Evolutionary conservation across 2,329 filamentous ascomycete genomes (phyloP).

Genomic region (Fusarium marasasianum): DNA sequence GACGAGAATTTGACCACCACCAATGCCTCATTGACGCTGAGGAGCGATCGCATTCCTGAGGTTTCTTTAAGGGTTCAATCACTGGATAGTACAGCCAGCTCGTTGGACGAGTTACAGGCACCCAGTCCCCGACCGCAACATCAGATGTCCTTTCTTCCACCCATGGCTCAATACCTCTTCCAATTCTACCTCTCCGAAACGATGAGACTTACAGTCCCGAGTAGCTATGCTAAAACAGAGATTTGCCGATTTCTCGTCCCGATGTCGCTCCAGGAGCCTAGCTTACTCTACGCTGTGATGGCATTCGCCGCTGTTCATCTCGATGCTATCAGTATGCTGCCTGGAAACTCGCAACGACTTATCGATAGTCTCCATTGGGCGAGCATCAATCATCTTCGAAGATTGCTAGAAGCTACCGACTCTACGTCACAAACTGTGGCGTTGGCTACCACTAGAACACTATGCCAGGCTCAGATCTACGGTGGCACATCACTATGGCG

Average conservation of each 20-base stretch:
- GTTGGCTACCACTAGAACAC: constrained; percentile 18
- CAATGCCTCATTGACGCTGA: neutral
- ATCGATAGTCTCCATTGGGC: constrained; percentile 12
- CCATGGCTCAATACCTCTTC: constrained; percentile 19
- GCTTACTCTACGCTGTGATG: constrained; percentile 28
- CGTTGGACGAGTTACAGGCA: neutral
- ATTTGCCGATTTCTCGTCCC: constrained; percentile 30
- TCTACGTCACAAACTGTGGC: constrained; percentile 6
- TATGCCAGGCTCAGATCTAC: constrained; percentile 30
- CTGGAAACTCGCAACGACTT: neutral
- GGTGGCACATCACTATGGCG: constrained; percentile 22
- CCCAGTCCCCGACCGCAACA: neutral
- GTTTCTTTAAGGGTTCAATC: neutral
- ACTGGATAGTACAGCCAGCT: neutral
- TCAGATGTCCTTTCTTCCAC: neutral
- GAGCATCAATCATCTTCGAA: constrained; percentile 11
- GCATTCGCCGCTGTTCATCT: constrained; percentile 26
- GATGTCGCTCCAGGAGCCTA: constrained; percentile 19
- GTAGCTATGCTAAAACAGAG: constrained; percentile 13
- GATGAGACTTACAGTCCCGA: constrained; percentile 28
- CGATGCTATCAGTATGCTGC: neutral
- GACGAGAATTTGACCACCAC: no score
- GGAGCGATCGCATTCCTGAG: neutral
- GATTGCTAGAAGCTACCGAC: neutral
- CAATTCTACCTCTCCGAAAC: constrained; percentile 31